Percentiles rank a stretch among this genome's conserved stretches.
Evolutionary conservation across 2,329 filamentous ascomycete genomes (phyloP).

Genomic region (Endothia cerciana): DNA sequence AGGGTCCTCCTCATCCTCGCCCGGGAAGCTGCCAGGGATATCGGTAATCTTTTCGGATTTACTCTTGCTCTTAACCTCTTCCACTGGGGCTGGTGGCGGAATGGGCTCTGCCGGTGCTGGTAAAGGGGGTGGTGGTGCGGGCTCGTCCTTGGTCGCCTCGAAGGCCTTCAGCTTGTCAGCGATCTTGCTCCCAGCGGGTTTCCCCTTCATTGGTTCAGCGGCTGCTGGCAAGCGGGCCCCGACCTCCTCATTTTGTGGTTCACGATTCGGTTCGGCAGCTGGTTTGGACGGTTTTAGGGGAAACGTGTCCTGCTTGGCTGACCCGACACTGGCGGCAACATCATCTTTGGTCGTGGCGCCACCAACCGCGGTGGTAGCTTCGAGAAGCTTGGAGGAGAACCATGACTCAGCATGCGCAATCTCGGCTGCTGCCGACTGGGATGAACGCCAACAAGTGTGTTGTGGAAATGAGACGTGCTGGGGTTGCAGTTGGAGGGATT

Average conservation of each 20-base stretch:
- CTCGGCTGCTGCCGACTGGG: constrained; percentile 40
- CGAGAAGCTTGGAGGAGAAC: constrained; percentile 42
- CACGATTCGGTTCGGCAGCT: constrained; percentile 23
- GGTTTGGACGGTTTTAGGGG: constrained; percentile 44
- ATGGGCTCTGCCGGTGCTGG: constrained; percentile 31
- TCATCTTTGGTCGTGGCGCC: constrained; percentile 32
- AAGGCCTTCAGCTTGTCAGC: constrained; percentile 62
- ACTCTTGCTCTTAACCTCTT: constrained; percentile 46
- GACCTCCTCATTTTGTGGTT: constrained; percentile 8
- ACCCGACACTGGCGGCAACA: constrained; percentile 27
- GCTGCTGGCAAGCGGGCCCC: constrained; percentile 10
- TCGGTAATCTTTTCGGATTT: constrained; percentile 43
- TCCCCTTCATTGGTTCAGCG: constrained; percentile 47
- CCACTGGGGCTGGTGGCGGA: constrained; percentile 40
- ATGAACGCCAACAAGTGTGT: constrained; percentile 25
- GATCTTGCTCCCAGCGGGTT: constrained; percentile 55
- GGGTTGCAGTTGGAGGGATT: constrained; percentile 30
- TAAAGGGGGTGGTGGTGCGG: constrained; percentile 41
- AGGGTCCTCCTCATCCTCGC: constrained; percentile 47
- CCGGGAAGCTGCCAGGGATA: constrained; percentile 63
- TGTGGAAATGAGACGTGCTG: constrained; percentile 25
- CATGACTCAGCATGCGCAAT: constrained; percentile 56
- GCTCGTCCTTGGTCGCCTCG: constrained; percentile 46
- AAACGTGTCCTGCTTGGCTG: constrained; percentile 44
- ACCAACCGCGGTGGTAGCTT: constrained; percentile 43